A percentile compares a stretch with the other conserved stretches of the same genome.
These are phyloP conservation scores for Actinidia polygama DNA, from an alignment of 179 eudicot genomes.

Conservation along the genomic window DNA sequence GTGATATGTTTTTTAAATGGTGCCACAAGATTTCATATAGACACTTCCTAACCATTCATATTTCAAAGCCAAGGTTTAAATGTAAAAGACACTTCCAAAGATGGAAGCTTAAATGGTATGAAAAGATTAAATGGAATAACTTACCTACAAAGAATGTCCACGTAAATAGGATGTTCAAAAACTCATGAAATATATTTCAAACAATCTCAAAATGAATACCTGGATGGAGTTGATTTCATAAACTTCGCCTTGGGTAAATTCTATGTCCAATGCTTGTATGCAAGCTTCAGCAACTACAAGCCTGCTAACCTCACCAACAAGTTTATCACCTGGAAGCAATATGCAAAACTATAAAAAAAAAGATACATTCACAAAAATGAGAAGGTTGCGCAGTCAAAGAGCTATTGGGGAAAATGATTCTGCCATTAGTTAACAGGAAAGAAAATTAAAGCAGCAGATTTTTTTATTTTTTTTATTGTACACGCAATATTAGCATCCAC, in stretches of 20 bases:
- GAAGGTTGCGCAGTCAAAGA: neutral
- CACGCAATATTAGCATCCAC: neutral
- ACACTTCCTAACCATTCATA: no score
- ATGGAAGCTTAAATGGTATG: neutral
- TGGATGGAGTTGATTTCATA: slow-evolving; percentile 83
- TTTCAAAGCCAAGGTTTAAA: no score
- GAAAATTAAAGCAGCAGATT: neutral
- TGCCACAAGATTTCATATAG: no score
- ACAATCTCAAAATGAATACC: slow-evolving; percentile 42
- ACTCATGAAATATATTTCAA: slow-evolving; percentile 12
- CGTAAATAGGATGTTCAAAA: neutral
- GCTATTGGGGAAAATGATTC: neutral
- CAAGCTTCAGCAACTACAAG: slow-evolving; percentile 98
- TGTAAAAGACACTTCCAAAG: no score
- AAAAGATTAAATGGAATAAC: neutral
- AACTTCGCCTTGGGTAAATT: slow-evolving; percentile 74
- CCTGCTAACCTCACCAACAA: slow-evolving; percentile 95
- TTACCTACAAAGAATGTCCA: neutral
- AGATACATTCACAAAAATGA: neutral
- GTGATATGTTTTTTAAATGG: no score
- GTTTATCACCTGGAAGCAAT: slow-evolving; percentile 73
- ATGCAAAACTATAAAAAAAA: slow-evolving; percentile 12
- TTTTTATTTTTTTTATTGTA: neutral
- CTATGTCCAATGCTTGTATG: slow-evolving; percentile 90
- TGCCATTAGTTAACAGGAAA: neutral